phyloP scores from a whole-genome alignment of 345 rosid genomes.

The Aethionema arabicum region DNA sequence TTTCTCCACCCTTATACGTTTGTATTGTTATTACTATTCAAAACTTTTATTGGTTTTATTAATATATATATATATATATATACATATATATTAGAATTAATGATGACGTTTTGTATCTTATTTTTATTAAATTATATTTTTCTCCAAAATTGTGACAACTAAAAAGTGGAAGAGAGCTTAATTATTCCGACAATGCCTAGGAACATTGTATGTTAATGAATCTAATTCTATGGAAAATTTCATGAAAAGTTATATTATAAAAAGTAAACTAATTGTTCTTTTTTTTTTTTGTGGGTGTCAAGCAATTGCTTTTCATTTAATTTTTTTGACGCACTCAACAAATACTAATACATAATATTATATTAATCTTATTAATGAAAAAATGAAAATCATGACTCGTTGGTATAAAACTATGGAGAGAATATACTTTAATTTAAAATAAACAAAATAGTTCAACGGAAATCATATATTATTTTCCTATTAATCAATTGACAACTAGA shows the following conservation, averaged over 20 bases:
- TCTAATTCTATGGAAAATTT: slow-evolving; percentile 11
- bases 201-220: slow-evolving; percentile 10
- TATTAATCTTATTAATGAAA: too few relatives aligned
- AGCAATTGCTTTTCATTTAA: slow-evolving; percentile 11
- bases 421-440: too few relatives aligned
- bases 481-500: too few relatives aligned
- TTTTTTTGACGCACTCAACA: slow-evolving; percentile 13
- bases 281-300: background rate
- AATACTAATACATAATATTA: background rate
- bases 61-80: too few relatives aligned
- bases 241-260: background rate
- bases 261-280: background rate
- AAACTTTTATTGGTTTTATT: too few relatives aligned
- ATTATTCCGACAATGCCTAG: slow-evolving; percentile 23
- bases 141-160: slow-evolving; percentile 33
- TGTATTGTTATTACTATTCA: too few relatives aligned
- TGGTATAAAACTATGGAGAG: too few relatives aligned
- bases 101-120: slow-evolving; percentile 27
- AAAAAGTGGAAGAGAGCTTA: slow-evolving; percentile 27
- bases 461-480: too few relatives aligned
- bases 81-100: slow-evolving; percentile 6
- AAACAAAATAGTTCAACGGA: too few relatives aligned
- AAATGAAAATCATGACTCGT: too few relatives aligned
- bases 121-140: background rate
- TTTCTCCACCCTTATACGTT: too few relatives aligned